A percentile compares a stretch with the other conserved stretches of the same genome.
Evolutionary conservation across 129 eudicot genomes (phyloP).

Genomic region (Arctium lappa): DNA sequence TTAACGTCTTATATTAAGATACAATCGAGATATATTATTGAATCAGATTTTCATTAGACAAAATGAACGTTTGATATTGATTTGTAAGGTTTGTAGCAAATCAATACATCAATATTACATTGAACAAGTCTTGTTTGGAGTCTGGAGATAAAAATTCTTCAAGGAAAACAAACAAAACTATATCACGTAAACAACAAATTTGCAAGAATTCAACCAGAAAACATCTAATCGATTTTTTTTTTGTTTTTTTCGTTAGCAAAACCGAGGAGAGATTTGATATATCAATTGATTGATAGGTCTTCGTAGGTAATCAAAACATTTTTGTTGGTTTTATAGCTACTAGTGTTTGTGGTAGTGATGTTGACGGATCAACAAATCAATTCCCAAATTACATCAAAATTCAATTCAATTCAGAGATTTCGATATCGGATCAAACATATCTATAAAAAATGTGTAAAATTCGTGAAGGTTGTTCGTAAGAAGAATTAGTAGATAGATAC

Average conservation of each 20-base stretch:
- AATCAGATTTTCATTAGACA: too few species aligned
- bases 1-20: too few species aligned
- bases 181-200: not conserved
- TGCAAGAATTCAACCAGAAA: not conserved
- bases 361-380: not conserved
- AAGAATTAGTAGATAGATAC: not conserved
- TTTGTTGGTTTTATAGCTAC: slow-evolving; percentile 5
- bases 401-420: not conserved
- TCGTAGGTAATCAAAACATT: not conserved
- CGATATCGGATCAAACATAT: not conserved
- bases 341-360: not conserved
- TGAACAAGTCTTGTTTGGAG: not conserved
- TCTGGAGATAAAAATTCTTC: not conserved
- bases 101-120: not conserved
- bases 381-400: not conserved
- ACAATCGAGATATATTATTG: too few species aligned
- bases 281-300: not conserved
- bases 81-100: not conserved
- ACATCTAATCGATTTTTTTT: not conserved
- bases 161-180: not conserved
- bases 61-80: too few species aligned
- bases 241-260: not conserved
- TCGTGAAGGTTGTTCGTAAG: not conserved
- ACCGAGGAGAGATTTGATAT: not conserved
- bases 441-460: not conserved